Percentiles rank a stretch among this genome's conserved stretches.
Conservation (phyloP, 768 basidiomycete genomes). For the Trametes punicea region DNA sequence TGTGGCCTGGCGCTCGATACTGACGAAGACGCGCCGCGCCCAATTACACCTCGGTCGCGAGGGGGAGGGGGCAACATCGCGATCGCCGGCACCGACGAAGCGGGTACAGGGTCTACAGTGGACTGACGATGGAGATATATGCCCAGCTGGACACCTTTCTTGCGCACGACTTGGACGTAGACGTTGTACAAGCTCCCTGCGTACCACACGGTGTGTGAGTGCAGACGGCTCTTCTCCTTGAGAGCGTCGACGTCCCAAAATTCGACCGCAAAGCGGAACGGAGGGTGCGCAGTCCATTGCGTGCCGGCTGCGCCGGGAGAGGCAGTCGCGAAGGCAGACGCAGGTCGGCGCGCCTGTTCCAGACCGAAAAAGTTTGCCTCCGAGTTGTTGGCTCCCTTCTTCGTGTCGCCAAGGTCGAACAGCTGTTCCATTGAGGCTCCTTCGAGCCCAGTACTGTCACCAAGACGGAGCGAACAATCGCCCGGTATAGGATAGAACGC, state of each 20-base stretch:
- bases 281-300: conserved; percentile 70
- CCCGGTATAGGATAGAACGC: conserved; percentile 60
- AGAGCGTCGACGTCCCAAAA: conserved; percentile 84
- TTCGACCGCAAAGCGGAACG: conserved; percentile 83
- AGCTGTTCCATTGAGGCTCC: conserved; percentile 68
- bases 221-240: conserved; percentile 79
- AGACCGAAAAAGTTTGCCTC: conserved; percentile 68
- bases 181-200: conserved; percentile 87
- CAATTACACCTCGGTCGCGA: conserved; percentile 8
- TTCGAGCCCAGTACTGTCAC: conserved; percentile 57
- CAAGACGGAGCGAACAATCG: conserved; percentile 73
- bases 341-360: conserved; percentile 41
- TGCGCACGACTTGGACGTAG: conserved; percentile 84
- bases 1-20: conserved; percentile 15
- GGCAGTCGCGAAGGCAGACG: conserved; percentile 20
- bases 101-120: conserved; percentile 74
- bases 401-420: conserved; percentile 37
- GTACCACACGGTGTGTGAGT: conserved; percentile 87
- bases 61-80: neutral
- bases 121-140: conserved; percentile 89
- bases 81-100: conserved; percentile 50
- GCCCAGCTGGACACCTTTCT: conserved; percentile 79
- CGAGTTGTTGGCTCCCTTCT: conserved; percentile 25
- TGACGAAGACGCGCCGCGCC: conserved; percentile 12
- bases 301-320: conserved; percentile 35